Evolutionary conservation across 257 asterid species (phyloP).

Genomic region (Nicotiana otophora): DNA sequence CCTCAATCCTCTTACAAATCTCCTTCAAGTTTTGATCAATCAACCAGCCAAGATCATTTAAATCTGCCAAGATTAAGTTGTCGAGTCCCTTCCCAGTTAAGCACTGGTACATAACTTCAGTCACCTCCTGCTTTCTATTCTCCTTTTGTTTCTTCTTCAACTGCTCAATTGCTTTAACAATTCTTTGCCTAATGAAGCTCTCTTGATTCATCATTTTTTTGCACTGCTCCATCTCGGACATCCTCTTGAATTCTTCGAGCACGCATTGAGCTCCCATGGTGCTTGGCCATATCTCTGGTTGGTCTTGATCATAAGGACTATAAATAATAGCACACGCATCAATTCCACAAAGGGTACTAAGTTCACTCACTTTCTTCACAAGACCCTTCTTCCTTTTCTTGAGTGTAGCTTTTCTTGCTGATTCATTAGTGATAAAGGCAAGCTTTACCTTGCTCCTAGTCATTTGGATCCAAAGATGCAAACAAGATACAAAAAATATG

Average conservation of each 20-base stretch:
- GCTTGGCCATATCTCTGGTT: conserved; percentile 69
- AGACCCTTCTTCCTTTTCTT: conserved; percentile 76
- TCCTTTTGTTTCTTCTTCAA: conserved; percentile 60
- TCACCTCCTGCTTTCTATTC: conserved; percentile 61
- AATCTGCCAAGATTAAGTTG: conserved; percentile 39
- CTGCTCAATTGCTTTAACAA: conserved; percentile 23
- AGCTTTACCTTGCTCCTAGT: conserved; percentile 78
- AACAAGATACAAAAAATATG: not conserved
- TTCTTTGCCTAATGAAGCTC: conserved; percentile 48
- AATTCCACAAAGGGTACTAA: no score
- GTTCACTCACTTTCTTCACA: conserved; percentile 12
- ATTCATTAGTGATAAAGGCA: conserved; percentile 56
- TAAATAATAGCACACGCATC: conserved; percentile 26
- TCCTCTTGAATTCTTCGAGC: conserved; percentile 58
- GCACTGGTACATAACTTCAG: conserved; percentile 60
- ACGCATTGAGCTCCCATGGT: conserved; percentile 48
- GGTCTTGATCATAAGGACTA: conserved; percentile 54
- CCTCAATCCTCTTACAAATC: conserved; percentile 50
- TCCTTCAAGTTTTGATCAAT: conserved; percentile 58
- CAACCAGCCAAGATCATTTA: conserved; percentile 60
- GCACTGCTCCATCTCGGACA: conserved; percentile 92
- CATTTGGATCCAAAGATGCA: conserved; percentile 29
- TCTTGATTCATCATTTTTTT: conserved; percentile 81
- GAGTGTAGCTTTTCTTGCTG: conserved; percentile 70
- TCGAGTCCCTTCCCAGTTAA: conserved; percentile 48